Evolutionary conservation across 768 basidiomycete species (phyloP).

Genomic region (Mrakia gelida): DNA sequence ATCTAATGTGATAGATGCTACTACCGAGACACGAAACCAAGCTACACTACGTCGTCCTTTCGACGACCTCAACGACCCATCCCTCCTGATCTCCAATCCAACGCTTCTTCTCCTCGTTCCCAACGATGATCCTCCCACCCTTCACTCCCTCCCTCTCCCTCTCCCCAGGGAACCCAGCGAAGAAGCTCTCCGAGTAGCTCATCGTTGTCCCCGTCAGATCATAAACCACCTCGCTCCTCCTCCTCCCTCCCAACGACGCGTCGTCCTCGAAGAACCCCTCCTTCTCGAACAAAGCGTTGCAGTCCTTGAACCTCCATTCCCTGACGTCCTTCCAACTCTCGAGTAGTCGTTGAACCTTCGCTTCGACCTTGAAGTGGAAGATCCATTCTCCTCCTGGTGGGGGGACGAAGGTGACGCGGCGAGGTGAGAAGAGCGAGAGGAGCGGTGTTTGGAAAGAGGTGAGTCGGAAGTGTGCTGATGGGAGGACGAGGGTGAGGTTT

Average conservation of each 20-base stretch:
- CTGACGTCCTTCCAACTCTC: neutral
- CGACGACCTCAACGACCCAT: neutral
- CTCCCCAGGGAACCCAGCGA: neutral
- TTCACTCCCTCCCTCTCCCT: neutral
- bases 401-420: neutral
- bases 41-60: neutral
- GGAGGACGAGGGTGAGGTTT: neutral
- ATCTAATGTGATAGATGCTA: too few species aligned
- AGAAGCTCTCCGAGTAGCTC: neutral
- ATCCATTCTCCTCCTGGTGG: neutral
- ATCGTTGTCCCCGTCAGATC: neutral
- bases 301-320: neutral
- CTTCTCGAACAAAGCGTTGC: neutral
- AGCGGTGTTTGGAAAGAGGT: neutral
- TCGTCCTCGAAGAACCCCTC: neutral
- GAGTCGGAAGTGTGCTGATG: neutral
- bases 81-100: neutral
- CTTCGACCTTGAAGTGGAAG: neutral
- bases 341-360: neutral
- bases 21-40: too few species aligned
- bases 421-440: neutral
- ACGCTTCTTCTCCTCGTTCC: neutral
- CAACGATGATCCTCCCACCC: neutral
- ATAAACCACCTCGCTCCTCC: neutral
- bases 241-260: neutral